A percentile compares a stretch with the other conserved stretches of the same genome.
phyloP scores from a whole-genome alignment of 1,139 yeast species.

The Schwanniomyces etchellsii region DNA sequence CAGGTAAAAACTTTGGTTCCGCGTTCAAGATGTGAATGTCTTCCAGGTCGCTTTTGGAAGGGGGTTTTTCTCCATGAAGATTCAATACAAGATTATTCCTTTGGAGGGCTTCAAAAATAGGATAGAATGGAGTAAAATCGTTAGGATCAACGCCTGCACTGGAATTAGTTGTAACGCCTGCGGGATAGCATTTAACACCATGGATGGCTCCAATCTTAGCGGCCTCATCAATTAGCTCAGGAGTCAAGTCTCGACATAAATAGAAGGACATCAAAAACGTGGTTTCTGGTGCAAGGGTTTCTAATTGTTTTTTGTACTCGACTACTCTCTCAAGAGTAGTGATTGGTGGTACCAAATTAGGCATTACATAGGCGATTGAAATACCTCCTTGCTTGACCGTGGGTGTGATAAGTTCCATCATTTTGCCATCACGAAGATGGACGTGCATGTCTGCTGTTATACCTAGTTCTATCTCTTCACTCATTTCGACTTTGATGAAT shows the following conservation, averaged over 20 bases:
- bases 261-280: slow-evolving; percentile 90
- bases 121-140: slow-evolving; percentile 82
- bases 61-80: slow-evolving; percentile 93
- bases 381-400: slow-evolving; percentile 87
- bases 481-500: slow-evolving; percentile 5
- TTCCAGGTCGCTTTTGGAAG: slow-evolving; percentile 41
- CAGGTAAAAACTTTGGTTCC: slow-evolving; percentile 91
- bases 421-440: slow-evolving; percentile 86
- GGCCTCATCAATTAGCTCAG: slow-evolving; percentile 76
- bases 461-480: slow-evolving; percentile 54
- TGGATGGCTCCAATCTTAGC: slow-evolving; percentile 67
- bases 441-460: slow-evolving; percentile 94
- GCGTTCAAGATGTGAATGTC: slow-evolving; percentile 87
- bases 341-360: slow-evolving; percentile 89
- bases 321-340: slow-evolving; percentile 72
- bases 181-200: slow-evolving; percentile 94
- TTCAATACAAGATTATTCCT: slow-evolving; percentile 71
- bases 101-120: slow-evolving; percentile 85
- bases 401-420: slow-evolving; percentile 91
- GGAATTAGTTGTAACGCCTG: slow-evolving; percentile 97
- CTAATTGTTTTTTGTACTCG: slow-evolving; percentile 60
- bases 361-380: slow-evolving; percentile 92
- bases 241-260: slow-evolving; percentile 71
- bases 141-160: slow-evolving; percentile 90
- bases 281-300: slow-evolving; percentile 72